These are phyloP conservation scores for Hemisphaericaspora xylanilytica DNA, from an alignment of 1,139 yeast species.

Conservation along the genomic window DNA sequence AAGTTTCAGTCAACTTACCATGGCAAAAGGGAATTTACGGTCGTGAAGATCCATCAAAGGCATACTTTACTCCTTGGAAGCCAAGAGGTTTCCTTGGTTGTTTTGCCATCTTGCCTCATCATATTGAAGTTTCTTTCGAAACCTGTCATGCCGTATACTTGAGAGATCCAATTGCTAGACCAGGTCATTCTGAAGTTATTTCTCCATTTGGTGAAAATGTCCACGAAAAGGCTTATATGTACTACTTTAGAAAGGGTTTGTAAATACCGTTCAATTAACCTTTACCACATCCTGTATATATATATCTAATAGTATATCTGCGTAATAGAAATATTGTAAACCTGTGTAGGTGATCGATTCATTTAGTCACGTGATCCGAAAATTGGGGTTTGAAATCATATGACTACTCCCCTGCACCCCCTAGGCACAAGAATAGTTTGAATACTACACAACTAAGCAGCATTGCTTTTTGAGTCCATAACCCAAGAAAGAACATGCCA, in stretches of 20 bases:
- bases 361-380: background rate
- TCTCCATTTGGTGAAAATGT: conserved; percentile 81
- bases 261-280: conserved; percentile 22
- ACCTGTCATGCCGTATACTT: conserved; percentile 95
- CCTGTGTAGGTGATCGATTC: too few species aligned
- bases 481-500: too few species aligned
- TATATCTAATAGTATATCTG: background rate
- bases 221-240: conserved; percentile 95
- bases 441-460: too few species aligned
- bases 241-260: conserved; percentile 79
- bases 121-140: conserved; percentile 81
- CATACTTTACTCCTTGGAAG: conserved; percentile 95
- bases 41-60: conserved; percentile 68
- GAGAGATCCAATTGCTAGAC: conserved; percentile 96
- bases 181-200: conserved; percentile 94
- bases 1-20: conserved; percentile 55
- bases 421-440: too few species aligned
- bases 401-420: background rate
- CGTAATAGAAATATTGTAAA: too few species aligned
- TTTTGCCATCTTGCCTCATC: conserved; percentile 88
- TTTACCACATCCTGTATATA: conserved; percentile 1
- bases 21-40: conserved; percentile 82
- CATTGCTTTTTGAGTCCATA: too few species aligned
- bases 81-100: conserved; percentile 94
- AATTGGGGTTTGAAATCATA: background rate